These are phyloP conservation scores for Claviceps sp. DNA, from an alignment of 2,329 filamentous ascomycete genomes.

Conservation along the genomic window DNA sequence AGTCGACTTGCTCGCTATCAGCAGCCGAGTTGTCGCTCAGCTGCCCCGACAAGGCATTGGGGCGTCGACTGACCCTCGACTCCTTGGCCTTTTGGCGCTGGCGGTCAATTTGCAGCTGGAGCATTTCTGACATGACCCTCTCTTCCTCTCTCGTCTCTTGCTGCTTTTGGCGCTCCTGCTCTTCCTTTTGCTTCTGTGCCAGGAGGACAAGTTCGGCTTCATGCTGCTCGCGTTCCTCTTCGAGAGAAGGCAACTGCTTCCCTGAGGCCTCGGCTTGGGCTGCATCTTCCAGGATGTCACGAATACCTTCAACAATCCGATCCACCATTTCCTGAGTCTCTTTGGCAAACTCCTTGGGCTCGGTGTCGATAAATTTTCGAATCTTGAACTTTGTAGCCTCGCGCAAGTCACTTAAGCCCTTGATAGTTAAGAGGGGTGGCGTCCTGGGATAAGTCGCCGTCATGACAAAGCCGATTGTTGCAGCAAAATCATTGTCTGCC, in stretches of 20 bases:
- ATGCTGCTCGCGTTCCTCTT: constrained; percentile 76
- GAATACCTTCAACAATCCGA: constrained; percentile 53
- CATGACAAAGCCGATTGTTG: constrained; percentile 65
- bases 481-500: constrained; percentile 55
- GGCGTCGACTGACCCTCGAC: constrained; percentile 45
- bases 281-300: constrained; percentile 75
- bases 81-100: constrained; percentile 53
- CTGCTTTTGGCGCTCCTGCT: constrained; percentile 37
- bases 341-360: constrained; percentile 38
- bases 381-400: constrained; percentile 61
- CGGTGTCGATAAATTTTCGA: constrained; percentile 45
- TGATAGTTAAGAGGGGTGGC: constrained; percentile 56
- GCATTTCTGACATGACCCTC: constrained; percentile 53
- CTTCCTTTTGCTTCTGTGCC: constrained; percentile 41
- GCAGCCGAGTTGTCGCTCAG: constrained; percentile 15
- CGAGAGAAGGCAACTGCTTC: constrained; percentile 67
- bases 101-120: constrained; percentile 57
- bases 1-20: constrained; percentile 33
- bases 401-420: constrained; percentile 49
- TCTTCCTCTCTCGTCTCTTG: constrained; percentile 55
- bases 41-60: constrained; percentile 20
- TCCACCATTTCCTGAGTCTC: constrained; percentile 47
- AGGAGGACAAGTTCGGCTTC: constrained; percentile 56
- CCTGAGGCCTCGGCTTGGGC: constrained; percentile 63
- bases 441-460: constrained; percentile 88